Conservation (phyloP, 2,329 filamentous ascomycete genomes). For the Bipolaris gigantea region DNA sequence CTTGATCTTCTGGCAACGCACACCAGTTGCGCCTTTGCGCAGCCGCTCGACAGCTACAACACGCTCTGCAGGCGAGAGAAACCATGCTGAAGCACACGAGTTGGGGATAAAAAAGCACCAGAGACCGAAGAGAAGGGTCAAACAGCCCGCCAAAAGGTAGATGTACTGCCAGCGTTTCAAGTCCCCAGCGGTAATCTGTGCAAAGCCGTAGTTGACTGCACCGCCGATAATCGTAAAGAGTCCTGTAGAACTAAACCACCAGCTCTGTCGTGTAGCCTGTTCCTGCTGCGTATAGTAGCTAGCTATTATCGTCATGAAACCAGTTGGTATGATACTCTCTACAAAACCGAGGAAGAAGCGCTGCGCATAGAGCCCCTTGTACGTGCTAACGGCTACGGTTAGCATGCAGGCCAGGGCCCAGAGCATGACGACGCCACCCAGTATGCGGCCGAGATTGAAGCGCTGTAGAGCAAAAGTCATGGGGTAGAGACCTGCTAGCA, state of each 20-base stretch:
- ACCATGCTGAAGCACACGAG: constrained; percentile 69
- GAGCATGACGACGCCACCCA: constrained; percentile 64
- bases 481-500: constrained; percentile 73
- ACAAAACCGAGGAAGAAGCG: constrained; percentile 61
- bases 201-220: constrained; percentile 44
- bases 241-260: constrained; percentile 65
- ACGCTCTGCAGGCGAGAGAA: constrained; percentile 64
- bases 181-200: constrained; percentile 38
- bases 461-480: constrained; percentile 72
- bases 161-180: constrained; percentile 66
- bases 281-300: constrained; percentile 48
- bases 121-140: constrained; percentile 63
- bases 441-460: constrained; percentile 65
- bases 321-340: constrained; percentile 59
- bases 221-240: constrained; percentile 40
- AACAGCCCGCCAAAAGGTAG: constrained; percentile 61
- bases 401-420: constrained; percentile 70
- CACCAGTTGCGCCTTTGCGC: constrained; percentile 53
- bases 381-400: constrained; percentile 66
- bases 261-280: constrained; percentile 58
- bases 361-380: constrained; percentile 62
- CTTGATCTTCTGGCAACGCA: constrained; percentile 57
- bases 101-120: constrained; percentile 70
- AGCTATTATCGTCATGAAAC: constrained; percentile 58
- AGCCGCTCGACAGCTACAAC: constrained; percentile 56